Percentiles rank a stretch among this genome's conserved stretches.
These are phyloP conservation scores for Ceratocystis eucalypticola DNA, from an alignment of 2,329 filamentous ascomycete species.

Conservation along the genomic window DNA sequence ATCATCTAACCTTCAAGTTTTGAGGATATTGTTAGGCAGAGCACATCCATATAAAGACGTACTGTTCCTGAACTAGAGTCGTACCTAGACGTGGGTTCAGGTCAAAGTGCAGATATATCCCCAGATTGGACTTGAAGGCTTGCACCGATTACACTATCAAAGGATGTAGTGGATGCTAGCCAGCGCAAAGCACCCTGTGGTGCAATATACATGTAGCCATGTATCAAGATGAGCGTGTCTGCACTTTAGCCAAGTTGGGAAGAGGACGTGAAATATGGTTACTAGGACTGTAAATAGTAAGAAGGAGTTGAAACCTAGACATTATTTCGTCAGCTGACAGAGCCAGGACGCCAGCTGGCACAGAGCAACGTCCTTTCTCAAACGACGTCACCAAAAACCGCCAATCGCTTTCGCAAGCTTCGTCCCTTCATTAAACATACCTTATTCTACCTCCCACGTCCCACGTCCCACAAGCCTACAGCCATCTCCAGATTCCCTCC, in stretches of 20 bases:
- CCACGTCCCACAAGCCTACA: not conserved
- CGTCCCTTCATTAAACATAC: not conserved
- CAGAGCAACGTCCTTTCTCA: not conserved
- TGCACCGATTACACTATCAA: too few relatives aligned
- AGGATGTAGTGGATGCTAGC: too few relatives aligned
- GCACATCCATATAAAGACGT: too few relatives aligned
- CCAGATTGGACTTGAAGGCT: too few relatives aligned
- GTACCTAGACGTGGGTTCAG: too few relatives aligned
- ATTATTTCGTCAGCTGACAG: not conserved
- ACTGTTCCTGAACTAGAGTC: too few relatives aligned
- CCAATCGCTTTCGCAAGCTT: not conserved
- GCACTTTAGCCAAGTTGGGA: conserved; percentile 12
- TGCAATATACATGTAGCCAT: not conserved
- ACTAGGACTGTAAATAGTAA: not conserved
- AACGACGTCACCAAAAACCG: conserved; percentile 12
- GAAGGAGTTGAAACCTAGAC: not conserved
- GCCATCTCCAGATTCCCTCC: not conserved
- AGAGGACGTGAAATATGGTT: not conserved
- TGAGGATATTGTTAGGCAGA: too few relatives aligned
- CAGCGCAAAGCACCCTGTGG: not conserved
- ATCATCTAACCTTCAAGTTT: too few relatives aligned
- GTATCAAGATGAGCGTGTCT: not conserved
- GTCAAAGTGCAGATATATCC: too few relatives aligned
- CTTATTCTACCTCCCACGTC: too few relatives aligned
- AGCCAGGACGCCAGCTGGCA: not conserved